Evolutionary conservation across 306 rosid species (phyloP).

Genomic region (Medicago truncatula): MtrunA17r5.0-ANR NC_053042.1:15813001-15813500

Average conservation of each 20-base stretch:
- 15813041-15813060: constrained; percentile 78
- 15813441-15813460: neutral
- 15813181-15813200: neutral
- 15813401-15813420: constrained; percentile 47
- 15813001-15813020: constrained; percentile 97
- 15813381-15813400: neutral
- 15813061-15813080: constrained; percentile 35
- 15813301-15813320: neutral
- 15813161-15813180: constrained; percentile 33
- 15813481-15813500: constrained; percentile 28
- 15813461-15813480: neutral
- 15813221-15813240: neutral
- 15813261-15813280: neutral
- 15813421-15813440: constrained; percentile 20
- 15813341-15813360: constrained; percentile 12
- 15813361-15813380: constrained; percentile 3
- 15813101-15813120: constrained; percentile 25
- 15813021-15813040: constrained; percentile 98
- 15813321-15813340: neutral
- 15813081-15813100: constrained; percentile 55
- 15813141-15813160: constrained; percentile 67
- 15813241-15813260: neutral
- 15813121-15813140: constrained; percentile 49
- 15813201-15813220: neutral
- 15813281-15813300: constrained; percentile 1